Conservation (phyloP, 495 filamentous ascomycete species). For the Aspergillus ostianus region DNA sequence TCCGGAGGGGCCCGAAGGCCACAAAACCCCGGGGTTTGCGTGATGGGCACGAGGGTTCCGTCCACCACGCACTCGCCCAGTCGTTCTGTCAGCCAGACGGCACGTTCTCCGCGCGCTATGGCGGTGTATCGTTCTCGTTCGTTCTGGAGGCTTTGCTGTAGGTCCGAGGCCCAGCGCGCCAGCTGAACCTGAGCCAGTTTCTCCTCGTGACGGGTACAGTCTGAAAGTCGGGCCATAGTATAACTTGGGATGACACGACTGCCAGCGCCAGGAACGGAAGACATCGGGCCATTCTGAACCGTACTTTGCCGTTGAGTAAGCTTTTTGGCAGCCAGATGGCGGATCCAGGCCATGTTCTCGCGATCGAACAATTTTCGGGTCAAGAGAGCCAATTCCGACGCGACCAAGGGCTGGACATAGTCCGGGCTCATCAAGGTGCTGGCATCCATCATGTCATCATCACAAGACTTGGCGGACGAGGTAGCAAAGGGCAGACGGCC, state of each 20-base stretch:
- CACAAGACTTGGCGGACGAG: conserved; percentile 72
- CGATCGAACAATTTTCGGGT: conserved; percentile 74
- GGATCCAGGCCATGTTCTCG: conserved; percentile 80
- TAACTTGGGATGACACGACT: conserved; percentile 52
- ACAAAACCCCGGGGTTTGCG: conserved; percentile 35
- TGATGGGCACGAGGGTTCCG: conserved; percentile 60
- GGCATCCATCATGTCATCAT: conserved; percentile 91
- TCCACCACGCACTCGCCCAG: conserved; percentile 73
- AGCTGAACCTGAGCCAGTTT: conserved; percentile 74
- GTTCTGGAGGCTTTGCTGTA: conserved; percentile 78
- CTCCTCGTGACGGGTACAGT: conserved; percentile 71
- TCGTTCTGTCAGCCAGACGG: conserved; percentile 74
- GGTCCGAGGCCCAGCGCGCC: conserved; percentile 85
- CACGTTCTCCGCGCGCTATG: conserved; percentile 68
- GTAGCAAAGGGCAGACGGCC: conserved; percentile 65
- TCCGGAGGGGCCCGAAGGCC: conserved; percentile 23
- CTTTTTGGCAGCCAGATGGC: conserved; percentile 84
- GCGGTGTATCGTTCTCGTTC: conserved; percentile 76
- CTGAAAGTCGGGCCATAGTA: conserved; percentile 67
- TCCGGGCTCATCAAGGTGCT: conserved; percentile 92
- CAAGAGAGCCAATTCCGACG: conserved; percentile 71
- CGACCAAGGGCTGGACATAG: conserved; percentile 80
- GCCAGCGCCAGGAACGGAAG: conserved; percentile 24
- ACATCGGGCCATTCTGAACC: conserved; percentile 14
- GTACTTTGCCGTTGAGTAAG: conserved; percentile 65